A percentile compares a stretch with the other conserved stretches of the same genome.
These are phyloP conservation scores for Botrytis hyacinthi DNA, from an alignment of 2,329 filamentous ascomycete genomes.

Conservation along the genomic window DNA sequence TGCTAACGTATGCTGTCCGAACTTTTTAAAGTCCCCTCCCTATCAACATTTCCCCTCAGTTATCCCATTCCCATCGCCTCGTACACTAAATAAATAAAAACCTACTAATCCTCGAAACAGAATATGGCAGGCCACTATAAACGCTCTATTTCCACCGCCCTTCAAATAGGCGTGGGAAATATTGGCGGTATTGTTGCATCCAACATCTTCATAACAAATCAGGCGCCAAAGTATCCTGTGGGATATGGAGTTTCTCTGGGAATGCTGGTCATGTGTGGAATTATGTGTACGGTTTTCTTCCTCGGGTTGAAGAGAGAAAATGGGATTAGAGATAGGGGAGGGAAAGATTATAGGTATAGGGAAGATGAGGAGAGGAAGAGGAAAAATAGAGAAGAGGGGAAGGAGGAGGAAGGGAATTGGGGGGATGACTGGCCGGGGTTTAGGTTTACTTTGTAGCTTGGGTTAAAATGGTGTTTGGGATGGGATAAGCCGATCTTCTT, in stretches of 20 bases:
- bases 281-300: conserved; percentile 8
- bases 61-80: not conserved
- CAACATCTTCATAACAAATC: conserved; percentile 7
- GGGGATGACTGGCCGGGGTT: conserved; percentile 18
- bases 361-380: not conserved
- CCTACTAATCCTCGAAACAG: conserved; percentile 2
- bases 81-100: rapidly evolving
- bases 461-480: too few species aligned
- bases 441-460: conserved; percentile 5
- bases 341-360: not conserved
- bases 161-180: conserved; percentile 24
- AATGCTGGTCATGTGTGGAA: conserved; percentile 4
- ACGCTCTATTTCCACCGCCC: not conserved
- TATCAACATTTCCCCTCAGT: too few species aligned
- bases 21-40: not conserved
- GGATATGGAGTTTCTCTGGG: conserved; percentile 5
- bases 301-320: conserved; percentile 16
- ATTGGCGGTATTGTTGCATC: conserved; percentile 13
- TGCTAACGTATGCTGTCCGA: conserved; percentile 39
- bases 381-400: not conserved
- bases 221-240: conserved; percentile 4
- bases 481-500: too few species aligned
- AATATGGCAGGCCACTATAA: conserved; percentile 28
- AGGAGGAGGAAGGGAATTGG: not conserved
- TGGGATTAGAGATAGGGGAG: not conserved